Base-by-base conservation (phyloP, 345 rosid genomes). In the Salix dunnii region DNA sequence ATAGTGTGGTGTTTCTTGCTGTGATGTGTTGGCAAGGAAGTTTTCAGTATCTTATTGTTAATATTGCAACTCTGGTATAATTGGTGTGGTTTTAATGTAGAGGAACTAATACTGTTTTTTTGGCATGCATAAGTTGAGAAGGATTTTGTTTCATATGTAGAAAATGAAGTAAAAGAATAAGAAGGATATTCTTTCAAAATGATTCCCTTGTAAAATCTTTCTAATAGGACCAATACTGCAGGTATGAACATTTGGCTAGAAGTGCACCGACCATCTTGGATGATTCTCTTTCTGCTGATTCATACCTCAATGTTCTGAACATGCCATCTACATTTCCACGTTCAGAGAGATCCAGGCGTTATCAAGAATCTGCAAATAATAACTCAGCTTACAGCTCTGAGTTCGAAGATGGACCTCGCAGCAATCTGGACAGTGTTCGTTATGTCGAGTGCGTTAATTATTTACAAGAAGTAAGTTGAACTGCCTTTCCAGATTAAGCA, bases 271-370 rank as follows among this genome's bases (percentile, higher is more conserved):
- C 97, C 70, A 91, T 95, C 84, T 89, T 95, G 92, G 97, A 93
- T 63, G 99, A 95, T 83, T 93, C 98, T 40, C 91, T 93, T 73
- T 95, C 99, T 75, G 96, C 99, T 66, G 99, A 95, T 89, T 95
- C 99, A 70, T 95, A 95, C 83, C 91, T 93, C 55, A 93, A 93
- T 87, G 93, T 95, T 64, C 83, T 95, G 38, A 87, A 93, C 87
- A 95, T 95, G 93, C 99, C 99, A 75, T 88, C 99, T 58, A 95
- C 97, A 42, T 93, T 91, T 76, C 99, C 99, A 67, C 97, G 97
- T 49, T 90, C 99, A 67, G 99, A 95, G 86, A 85, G 91, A 85
- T 91, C 94, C 63, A 88, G 97, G 82, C 85, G 86, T 49, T 91
- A 79, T 75, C 86, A 84, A 75, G 93, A 86, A 79, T 88, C 90